Conservation (phyloP, 176 grass and related monocot species). For the Pontederia paniculata region DNA sequence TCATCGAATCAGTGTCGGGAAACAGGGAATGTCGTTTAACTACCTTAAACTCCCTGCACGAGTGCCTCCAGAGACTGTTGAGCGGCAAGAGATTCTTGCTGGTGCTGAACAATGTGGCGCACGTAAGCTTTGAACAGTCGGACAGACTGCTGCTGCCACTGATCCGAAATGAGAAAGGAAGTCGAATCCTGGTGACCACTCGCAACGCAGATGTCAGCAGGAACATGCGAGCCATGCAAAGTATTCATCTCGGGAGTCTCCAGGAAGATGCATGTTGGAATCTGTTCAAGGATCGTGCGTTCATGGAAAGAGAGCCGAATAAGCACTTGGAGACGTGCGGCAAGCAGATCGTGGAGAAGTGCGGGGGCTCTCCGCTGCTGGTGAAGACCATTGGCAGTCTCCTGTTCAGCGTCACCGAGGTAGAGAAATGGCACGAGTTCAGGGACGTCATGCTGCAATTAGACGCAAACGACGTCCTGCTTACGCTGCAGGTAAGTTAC, state of each 20-base stretch:
- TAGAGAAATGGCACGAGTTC: constrained; percentile 17
- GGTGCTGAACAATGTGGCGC: constrained; percentile 20
- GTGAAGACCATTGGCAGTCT: constrained; percentile 16
- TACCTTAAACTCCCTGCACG: constrained; percentile 14
- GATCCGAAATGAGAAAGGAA: constrained; percentile 3
- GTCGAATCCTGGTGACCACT: constrained; percentile 17
- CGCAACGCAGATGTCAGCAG: neutral
- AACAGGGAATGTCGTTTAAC: constrained; percentile 1
- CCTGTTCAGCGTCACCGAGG: neutral
- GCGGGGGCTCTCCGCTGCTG: constrained; percentile 15
- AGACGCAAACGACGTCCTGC: constrained; percentile 6
- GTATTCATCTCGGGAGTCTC: neutral
- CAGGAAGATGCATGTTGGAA: constrained; percentile 9
- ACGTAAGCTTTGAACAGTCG: neutral
- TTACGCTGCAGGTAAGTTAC: constrained; percentile 24
- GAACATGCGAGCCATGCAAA: neutral
- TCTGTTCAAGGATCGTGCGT: constrained; percentile 19
- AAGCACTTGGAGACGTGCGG: constrained; percentile 14
- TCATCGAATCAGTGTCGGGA: constrained; percentile 13
- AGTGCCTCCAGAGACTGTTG: constrained; percentile 6
- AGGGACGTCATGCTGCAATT: constrained; percentile 5
- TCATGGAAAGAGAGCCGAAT: neutral
- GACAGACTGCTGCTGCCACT: constrained; percentile 13
- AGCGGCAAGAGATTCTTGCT: constrained; percentile 17
- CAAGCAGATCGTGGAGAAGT: constrained; percentile 9